These are phyloP conservation scores for Psilocybe subaeruginosa DNA, from an alignment of 768 basidiomycete genomes.

Conservation along the genomic window DNA sequence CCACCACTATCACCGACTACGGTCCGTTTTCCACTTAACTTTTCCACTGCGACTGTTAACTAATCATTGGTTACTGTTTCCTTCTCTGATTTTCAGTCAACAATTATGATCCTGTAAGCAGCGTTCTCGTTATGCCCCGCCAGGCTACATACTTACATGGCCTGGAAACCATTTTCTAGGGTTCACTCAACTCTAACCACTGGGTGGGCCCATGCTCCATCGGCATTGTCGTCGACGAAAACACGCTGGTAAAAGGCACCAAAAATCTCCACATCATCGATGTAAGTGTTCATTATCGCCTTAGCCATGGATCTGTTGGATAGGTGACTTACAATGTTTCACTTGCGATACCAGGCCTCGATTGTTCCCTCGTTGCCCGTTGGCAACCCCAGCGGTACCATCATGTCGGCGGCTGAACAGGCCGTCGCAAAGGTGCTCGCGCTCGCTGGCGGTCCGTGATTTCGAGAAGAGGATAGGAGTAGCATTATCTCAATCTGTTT, in stretches of 20 bases:
- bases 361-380: slow-evolving; percentile 54
- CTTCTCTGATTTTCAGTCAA: slow-evolving; percentile 30
- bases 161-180: slow-evolving; percentile 17
- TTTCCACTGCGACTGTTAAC: not conserved
- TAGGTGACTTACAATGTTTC: not conserved
- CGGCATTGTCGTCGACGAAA: slow-evolving; percentile 58
- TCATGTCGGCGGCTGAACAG: slow-evolving; percentile 64
- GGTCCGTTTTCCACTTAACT: slow-evolving; percentile 30
- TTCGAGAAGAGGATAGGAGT: not conserved
- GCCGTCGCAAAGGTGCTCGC: slow-evolving; percentile 59
- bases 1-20: slow-evolving; percentile 55
- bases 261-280: slow-evolving; percentile 60
- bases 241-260: slow-evolving; percentile 54
- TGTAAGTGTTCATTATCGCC: slow-evolving; percentile 28
- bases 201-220: slow-evolving; percentile 63
- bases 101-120: slow-evolving; percentile 35
- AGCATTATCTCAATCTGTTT: not conserved
- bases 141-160: not conserved
- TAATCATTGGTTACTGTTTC: not conserved
- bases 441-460: slow-evolving; percentile 48
- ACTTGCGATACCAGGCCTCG: slow-evolving; percentile 28
- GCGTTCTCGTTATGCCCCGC: not conserved
- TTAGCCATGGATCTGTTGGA: not conserved
- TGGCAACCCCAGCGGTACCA: slow-evolving; percentile 58
- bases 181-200: slow-evolving; percentile 60